These are phyloP conservation scores for Apium graveolens DNA, from an alignment of 129 eudicot species.

Conservation along the genomic window DNA sequence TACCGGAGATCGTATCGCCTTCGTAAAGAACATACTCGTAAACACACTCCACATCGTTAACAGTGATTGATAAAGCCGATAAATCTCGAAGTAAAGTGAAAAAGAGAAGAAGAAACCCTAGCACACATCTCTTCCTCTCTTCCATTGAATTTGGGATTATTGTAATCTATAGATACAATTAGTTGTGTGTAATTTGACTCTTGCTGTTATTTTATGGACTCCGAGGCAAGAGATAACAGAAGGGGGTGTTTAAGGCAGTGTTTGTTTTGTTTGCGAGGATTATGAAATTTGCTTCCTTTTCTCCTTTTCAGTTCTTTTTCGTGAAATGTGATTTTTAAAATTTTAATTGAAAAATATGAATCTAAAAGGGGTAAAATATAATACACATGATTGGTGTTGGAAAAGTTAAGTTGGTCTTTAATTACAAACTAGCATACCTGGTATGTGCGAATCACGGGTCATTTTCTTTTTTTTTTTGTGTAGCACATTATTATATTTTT, in stretches of 20 bases:
- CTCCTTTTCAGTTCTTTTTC: too few relatives aligned
- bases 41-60: slow-evolving; percentile 82
- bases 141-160: slow-evolving; percentile 10
- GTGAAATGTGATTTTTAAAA: too few relatives aligned
- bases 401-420: too few relatives aligned
- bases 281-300: too few relatives aligned
- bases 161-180: not conserved
- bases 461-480: too few relatives aligned
- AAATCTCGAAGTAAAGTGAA: slow-evolving; percentile 23
- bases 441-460: too few relatives aligned
- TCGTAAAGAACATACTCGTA: slow-evolving; percentile 91
- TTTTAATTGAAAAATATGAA: too few relatives aligned
- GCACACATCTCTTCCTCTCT: slow-evolving; percentile 22
- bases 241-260: not conserved
- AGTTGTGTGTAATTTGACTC: not conserved
- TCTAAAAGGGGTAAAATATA: too few relatives aligned
- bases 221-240: not conserved
- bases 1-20: slow-evolving; percentile 82
- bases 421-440: too few relatives aligned
- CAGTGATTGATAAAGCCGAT: slow-evolving; percentile 69
- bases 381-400: too few relatives aligned
- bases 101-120: slow-evolving; percentile 27
- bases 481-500: too few relatives aligned
- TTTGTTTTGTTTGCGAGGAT: too few relatives aligned
- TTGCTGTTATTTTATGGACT: not conserved